phyloP scores from a whole-genome alignment of 257 asterid species.

The Datura wrightii region DNA sequence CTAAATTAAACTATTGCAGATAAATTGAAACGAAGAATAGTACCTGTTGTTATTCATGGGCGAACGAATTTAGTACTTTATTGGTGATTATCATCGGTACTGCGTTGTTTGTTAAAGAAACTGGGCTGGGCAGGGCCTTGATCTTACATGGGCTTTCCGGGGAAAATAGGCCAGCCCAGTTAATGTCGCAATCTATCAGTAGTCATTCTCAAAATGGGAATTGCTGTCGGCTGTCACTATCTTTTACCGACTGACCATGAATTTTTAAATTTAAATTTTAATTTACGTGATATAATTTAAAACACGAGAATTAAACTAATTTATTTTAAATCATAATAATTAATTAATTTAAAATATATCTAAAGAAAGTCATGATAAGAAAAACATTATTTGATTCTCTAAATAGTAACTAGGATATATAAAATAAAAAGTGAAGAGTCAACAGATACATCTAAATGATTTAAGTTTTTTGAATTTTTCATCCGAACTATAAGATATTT shows the following conservation, averaged over 20 bases:
- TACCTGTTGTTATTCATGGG: neutral
- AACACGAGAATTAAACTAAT: too few relatives aligned
- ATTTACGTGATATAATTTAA: too few relatives aligned
- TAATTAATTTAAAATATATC: too few relatives aligned
- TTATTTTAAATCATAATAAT: too few relatives aligned
- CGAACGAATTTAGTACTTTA: neutral
- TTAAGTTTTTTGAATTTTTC: too few relatives aligned
- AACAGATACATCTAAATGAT: too few relatives aligned
- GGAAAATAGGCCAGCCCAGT: neutral
- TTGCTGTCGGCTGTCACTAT: neutral
- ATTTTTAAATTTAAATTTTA: too few relatives aligned
- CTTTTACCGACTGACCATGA: neutral
- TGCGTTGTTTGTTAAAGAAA: neutral
- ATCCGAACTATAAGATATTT: too few relatives aligned
- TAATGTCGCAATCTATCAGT: neutral
- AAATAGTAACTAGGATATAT: too few relatives aligned
- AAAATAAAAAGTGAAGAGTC: too few relatives aligned
- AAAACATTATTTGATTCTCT: too few relatives aligned
- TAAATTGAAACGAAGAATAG: neutral
- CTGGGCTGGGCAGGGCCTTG: neutral
- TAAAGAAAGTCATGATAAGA: too few relatives aligned
- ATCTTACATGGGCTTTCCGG: neutral
- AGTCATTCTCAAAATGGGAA: neutral
- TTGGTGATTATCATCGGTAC: neutral
- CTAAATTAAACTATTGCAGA: neutral